Evolutionary conservation across 352 stramenopile genomes (phyloP), one percentile per base, ranked within the genome.

Genomic region (Thraustochytrium sp.): DNA sequence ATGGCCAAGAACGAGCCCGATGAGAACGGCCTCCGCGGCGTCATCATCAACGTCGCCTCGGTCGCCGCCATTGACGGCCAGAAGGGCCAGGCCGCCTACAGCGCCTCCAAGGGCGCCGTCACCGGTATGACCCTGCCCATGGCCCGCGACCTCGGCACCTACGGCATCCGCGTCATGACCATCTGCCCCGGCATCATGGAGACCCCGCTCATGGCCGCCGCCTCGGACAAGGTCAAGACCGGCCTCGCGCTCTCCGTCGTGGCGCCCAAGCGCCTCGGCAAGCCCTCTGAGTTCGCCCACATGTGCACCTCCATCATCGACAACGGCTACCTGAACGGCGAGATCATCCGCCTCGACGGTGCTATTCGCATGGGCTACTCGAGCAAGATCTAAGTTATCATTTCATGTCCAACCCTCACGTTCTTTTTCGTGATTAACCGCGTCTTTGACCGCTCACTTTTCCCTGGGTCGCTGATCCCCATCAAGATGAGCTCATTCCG

Each of bases 311-410:
- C 68, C 31, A 98, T 99, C 86, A 92, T 99, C 75, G 91, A 96
- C 77, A 99, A 98, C 90, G 93, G 92, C 78, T 98, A 98, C 93
- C 89, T 99, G 54, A 99, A 99, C 86, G 97, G 96, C 68, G 96
- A 98, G 88, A 93, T 94, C 1, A 99, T 99, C 86, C 92, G 96
- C 49, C 89, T 99, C 34, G 97, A 99, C 87, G 97, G 97, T 40
- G 96, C 93, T 9, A 87, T 99, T 29, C 91, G 97, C 65, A 98
- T 99, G 95, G 55, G 29, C 40, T 84, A 84, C 61, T 23, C 29
- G 34, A 63, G 40, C 55, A 84, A 92, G 91, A 26, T 92, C 92
- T 40, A 95, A 94, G 86, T 95, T 93, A 86, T 21, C 21, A 63
- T 21, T 38, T 21, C 26, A 63, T 13, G 36, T n/a, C n/a, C n/a